phyloP scores from a whole-genome alignment of 108 stramenopile species.

The Parietichytrium sp. region DNA sequence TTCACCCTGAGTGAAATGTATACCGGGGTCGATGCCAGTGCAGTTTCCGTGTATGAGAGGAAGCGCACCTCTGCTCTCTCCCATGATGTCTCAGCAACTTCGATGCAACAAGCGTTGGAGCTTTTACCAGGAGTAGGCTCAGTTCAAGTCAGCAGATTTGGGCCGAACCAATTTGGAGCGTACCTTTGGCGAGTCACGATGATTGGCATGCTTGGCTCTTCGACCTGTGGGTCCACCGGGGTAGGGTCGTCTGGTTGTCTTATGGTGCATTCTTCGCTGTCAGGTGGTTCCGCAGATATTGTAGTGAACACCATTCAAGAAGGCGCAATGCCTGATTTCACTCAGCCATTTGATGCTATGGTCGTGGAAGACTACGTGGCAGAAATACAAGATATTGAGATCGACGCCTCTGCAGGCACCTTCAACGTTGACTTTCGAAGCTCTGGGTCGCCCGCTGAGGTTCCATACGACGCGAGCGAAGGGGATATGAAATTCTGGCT shows the following conservation, averaged over 20 bases:
- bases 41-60: not conserved
- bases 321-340: not conserved
- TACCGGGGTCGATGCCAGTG: not conserved
- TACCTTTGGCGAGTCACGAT: conserved; percentile 10
- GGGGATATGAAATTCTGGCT: conserved; percentile 57
- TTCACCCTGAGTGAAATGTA: not conserved
- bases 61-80: not conserved
- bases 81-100: not conserved
- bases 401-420: conserved; percentile 7
- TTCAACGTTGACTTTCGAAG: conserved; percentile 29
- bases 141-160: not conserved
- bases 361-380: not conserved
- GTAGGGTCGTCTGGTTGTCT: conserved; percentile 8
- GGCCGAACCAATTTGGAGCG: not conserved
- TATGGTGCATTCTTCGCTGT: not conserved
- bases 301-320: not conserved
- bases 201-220: not conserved
- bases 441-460: not conserved
- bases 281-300: not conserved
- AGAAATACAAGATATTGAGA: not conserved
- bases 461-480: conserved; percentile 27
- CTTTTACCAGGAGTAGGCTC: not conserved
- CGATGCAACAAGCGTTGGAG: not conserved
- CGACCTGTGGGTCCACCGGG: not conserved
- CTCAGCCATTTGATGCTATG: not conserved